Evolutionary conservation across 345 rosid genomes (phyloP).

Genomic region (Syzygium grande): DNA sequence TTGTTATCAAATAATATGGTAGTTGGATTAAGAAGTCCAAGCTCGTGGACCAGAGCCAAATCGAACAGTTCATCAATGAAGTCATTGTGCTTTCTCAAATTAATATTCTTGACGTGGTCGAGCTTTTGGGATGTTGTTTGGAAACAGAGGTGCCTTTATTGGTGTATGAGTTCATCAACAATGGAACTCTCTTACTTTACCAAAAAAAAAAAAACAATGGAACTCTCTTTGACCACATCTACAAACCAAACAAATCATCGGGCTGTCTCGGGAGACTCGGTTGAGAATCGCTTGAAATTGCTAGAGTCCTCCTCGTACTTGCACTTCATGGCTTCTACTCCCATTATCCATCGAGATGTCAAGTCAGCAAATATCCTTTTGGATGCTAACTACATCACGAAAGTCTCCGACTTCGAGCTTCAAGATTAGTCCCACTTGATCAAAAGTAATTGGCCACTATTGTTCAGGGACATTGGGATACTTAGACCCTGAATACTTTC

Average conservation of each 20-base stretch:
- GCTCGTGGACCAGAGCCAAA: conserved; percentile 20
- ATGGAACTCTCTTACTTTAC: background rate
- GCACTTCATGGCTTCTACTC: conserved; percentile 15
- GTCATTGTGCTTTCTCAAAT: conserved; percentile 29
- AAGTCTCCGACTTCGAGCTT: conserved; percentile 38
- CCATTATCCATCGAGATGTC: conserved; percentile 29
- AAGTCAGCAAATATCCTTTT: conserved; percentile 33
- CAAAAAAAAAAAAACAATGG: background rate
- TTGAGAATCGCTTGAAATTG: conserved; percentile 19
- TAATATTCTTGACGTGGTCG: conserved; percentile 36
- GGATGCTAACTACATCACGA: conserved; percentile 21
- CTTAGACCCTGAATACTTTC: conserved; percentile 34
- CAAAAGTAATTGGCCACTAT: conserved; percentile 22
- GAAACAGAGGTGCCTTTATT: conserved; percentile 36
- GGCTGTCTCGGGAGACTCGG: conserved; percentile 19
- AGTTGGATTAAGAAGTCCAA: conserved; percentile 34
- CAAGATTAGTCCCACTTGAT: conserved; percentile 24
- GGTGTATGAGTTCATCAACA: conserved; percentile 26
- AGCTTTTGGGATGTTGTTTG: conserved; percentile 34
- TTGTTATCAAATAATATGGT: conserved; percentile 9
- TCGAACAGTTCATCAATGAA: conserved; percentile 37
- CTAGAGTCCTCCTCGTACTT: conserved; percentile 20
- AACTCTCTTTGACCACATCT: conserved; percentile 29
- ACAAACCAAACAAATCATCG: background rate
- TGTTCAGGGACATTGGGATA: conserved; percentile 36